These are phyloP conservation scores for Pseudovirgaria hyperparasitica DNA, from an alignment of 2,329 filamentous ascomycete genomes.

Conservation along the genomic window DNA sequence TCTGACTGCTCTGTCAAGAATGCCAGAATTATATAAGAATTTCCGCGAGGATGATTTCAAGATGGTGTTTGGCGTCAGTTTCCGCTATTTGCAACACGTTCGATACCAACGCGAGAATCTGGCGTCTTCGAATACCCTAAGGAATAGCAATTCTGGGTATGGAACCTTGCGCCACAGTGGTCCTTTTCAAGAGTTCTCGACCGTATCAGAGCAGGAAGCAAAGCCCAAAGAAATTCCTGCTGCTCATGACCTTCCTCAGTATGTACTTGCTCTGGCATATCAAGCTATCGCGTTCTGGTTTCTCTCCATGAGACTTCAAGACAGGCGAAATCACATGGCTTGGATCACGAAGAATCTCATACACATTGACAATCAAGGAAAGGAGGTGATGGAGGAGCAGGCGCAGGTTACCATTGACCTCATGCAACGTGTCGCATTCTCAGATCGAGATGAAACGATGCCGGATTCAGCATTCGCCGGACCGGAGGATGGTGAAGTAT, in stretches of 20 bases:
- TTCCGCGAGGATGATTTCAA: slow-evolving; percentile 86
- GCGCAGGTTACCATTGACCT: slow-evolving; percentile 89
- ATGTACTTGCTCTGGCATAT: slow-evolving; percentile 86
- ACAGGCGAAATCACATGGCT: slow-evolving; percentile 70
- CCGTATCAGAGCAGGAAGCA: slow-evolving; percentile 14
- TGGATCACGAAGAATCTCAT: slow-evolving; percentile 81
- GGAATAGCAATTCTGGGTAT: slow-evolving; percentile 22
- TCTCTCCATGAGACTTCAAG: slow-evolving; percentile 70
- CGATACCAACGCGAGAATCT: slow-evolving; percentile 44
- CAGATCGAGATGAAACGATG: slow-evolving; percentile 67
- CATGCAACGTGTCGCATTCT: slow-evolving; percentile 79
- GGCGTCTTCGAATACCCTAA: slow-evolving; percentile 14
- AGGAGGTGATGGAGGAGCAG: slow-evolving; percentile 74
- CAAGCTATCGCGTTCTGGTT: slow-evolving; percentile 98
- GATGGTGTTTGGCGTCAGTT: slow-evolving; percentile 89
- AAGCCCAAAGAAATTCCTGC: slow-evolving; percentile 28
- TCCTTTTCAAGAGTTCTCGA: slow-evolving; percentile 28
- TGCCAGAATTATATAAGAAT: slow-evolving; percentile 76
- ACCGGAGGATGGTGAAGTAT: slow-evolving; percentile 51
- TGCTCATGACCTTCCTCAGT: slow-evolving; percentile 73
- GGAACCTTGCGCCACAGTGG: slow-evolving; percentile 30
- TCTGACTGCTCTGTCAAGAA: slow-evolving; percentile 71
- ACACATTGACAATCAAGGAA: slow-evolving; percentile 64
- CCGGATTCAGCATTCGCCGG: slow-evolving; percentile 53
- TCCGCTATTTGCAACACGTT: slow-evolving; percentile 83